phyloP scores from a whole-genome alignment of 768 basidiomycete species.

The Mycena filopes region DNA sequence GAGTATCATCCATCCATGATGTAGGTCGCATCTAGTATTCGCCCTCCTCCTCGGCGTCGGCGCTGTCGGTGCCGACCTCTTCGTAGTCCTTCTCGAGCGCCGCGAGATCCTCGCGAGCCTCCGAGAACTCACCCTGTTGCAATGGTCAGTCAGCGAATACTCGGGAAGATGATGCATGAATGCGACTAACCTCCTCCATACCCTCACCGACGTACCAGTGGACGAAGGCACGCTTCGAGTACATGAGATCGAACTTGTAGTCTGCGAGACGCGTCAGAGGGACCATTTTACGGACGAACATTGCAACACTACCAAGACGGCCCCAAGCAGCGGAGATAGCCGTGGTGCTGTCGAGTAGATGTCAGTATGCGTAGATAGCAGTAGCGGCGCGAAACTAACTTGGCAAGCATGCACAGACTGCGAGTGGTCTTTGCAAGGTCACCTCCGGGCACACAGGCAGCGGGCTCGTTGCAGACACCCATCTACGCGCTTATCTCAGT shows the following conservation, averaged over 20 bases:
- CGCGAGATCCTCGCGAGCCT: slow-evolving; percentile 97
- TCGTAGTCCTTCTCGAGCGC: slow-evolving; percentile 97
- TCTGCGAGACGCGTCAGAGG: slow-evolving; percentile 54
- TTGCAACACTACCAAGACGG: slow-evolving; percentile 67
- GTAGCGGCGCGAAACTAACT: slow-evolving; percentile 53
- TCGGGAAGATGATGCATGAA: too few species aligned
- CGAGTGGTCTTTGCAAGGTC: slow-evolving; percentile 95
- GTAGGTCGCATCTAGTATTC: slow-evolving; percentile 55
- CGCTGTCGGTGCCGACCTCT: slow-evolving; percentile 73
- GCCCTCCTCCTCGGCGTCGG: slow-evolving; percentile 61
- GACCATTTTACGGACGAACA: not conserved
- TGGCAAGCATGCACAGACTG: slow-evolving; percentile 97
- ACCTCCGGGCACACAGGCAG: slow-evolving; percentile 91
- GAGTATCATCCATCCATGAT: slow-evolving; percentile 27
- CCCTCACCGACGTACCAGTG: slow-evolving; percentile 99
- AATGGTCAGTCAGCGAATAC: slow-evolving; percentile 8
- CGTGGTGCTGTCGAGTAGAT: slow-evolving; percentile 68
- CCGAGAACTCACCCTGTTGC: slow-evolving; percentile 97
- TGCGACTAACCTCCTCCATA: slow-evolving; percentile 87
- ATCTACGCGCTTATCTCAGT: slow-evolving; percentile 61
- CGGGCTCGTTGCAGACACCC: slow-evolving; percentile 97
- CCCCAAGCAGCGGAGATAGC: slow-evolving; percentile 96
- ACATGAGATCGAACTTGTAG: slow-evolving; percentile 98
- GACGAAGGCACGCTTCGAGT: slow-evolving; percentile 93
- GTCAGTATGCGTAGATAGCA: not conserved